Base-by-base conservation (phyloP, 78 protist genomes). In the Polysphondylium violaceum region DNA sequence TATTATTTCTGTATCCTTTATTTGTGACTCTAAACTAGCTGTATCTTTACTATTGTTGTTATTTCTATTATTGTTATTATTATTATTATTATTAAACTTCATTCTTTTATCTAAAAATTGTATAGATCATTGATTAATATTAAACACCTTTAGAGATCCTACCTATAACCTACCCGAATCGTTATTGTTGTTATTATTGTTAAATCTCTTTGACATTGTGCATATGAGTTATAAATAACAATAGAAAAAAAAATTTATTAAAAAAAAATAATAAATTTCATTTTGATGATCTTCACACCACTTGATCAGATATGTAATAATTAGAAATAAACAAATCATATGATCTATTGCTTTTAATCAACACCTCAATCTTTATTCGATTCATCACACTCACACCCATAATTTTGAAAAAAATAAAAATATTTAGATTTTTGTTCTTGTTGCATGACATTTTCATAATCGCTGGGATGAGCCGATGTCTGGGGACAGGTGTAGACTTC, bases 121-220 rank as follows among this genome's bases (percentile, higher is more conserved):
- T n/a, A n/a, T n/a, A n/a, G n/a, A n/a, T n/a, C n/a, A n/a, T n/a
- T n/a, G n/a, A n/a, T n/a, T n/a, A n/a, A n/a, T n/a, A n/a, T n/a
- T n/a, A n/a, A n/a, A n/a, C n/a, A n/a, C n/a, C n/a, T n/a, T n/a
- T n/a, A n/a, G n/a, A n/a, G n/a, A n/a, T n/a, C n/a, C n/a, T n/a
- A n/a, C n/a, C n/a, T n/a, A n/a, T n/a, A n/a, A n/a, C n/a, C n/a
- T n/a, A n/a, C n/a, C n/a, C n/a, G n/a, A n/a, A n/a, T n/a, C n/a
- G n/a, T 65, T 65, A 38, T 65, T 61, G 29, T 61, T 11, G 17
- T 61, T 35, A 2, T 61, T 33, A 29, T 29, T 12, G 33, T 38
- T 65, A 38, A 65, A 65, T 65, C 73, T 65, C 23, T 65, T 65
- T n/a, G n/a, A n/a, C n/a, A n/a, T n/a, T n/a, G n/a, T n/a, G n/a